These are phyloP conservation scores for Talaromyces pinophilus DNA, from an alignment of 2,329 filamentous ascomycete species.

Conservation along the genomic window DNA sequence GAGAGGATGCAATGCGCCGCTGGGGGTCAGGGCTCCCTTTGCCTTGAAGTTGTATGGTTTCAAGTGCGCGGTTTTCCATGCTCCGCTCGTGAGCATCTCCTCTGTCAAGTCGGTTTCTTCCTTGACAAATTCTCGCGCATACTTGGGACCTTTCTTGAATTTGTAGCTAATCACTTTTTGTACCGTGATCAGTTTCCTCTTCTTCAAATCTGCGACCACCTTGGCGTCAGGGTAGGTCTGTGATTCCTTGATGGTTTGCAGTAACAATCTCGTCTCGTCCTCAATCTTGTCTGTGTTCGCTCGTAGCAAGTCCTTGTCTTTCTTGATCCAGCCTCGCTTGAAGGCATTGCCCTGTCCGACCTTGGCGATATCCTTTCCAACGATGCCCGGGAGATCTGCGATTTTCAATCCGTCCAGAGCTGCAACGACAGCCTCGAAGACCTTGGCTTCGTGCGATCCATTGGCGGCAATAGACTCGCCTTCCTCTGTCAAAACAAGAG, in stretches of 20 bases:
- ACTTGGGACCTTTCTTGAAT: conserved; percentile 82
- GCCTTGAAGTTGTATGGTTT: conserved; percentile 81
- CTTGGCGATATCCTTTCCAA: conserved; percentile 52
- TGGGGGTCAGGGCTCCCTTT: conserved; percentile 54
- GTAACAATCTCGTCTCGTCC: conserved; percentile 74
- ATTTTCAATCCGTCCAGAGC: conserved; percentile 81
- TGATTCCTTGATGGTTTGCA: conserved; percentile 70
- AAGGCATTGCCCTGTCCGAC: conserved; percentile 95
- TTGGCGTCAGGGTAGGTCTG: conserved; percentile 72
- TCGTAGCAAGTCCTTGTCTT: conserved; percentile 59
- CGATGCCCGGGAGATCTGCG: conserved; percentile 60
- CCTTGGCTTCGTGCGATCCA: conserved; percentile 79
- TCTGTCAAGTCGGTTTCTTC: conserved; percentile 94
- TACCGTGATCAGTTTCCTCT: conserved; percentile 83
- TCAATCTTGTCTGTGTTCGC: conserved; percentile 68
- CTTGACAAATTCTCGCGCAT: conserved; percentile 81
- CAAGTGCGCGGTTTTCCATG: conserved; percentile 90
- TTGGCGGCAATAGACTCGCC: conserved; percentile 70
- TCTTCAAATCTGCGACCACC: conserved; percentile 77
- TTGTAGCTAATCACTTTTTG: conserved; percentile 85
- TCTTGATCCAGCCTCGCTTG: conserved; percentile 70
- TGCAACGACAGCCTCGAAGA: conserved; percentile 71
- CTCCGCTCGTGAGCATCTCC: conserved; percentile 82
- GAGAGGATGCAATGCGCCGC: conserved; percentile 59
- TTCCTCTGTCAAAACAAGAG: conserved; percentile 73